phyloP scores from a whole-genome alignment of 371 early-diverging fungal genomes.

The Batkoa obscura region DNA sequence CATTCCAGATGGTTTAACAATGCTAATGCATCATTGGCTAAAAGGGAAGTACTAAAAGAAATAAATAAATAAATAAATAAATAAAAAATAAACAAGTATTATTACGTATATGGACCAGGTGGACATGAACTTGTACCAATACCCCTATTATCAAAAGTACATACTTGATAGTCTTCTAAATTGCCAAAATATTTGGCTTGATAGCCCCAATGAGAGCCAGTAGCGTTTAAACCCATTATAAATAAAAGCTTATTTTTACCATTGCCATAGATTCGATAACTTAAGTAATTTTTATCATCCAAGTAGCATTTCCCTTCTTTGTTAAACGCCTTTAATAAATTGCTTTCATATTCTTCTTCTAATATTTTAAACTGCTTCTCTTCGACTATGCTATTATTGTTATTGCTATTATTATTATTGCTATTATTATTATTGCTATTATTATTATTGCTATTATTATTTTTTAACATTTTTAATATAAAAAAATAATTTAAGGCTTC shows the following conservation, averaged over 20 bases:
- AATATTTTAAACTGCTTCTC: too few species aligned
- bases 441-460: too few species aligned
- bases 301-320: too few species aligned
- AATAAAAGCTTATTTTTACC: slow-evolving; percentile 37
- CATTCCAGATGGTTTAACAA: slow-evolving; percentile 43
- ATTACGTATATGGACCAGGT: slow-evolving; percentile 14
- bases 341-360: too few species aligned
- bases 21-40: slow-evolving; percentile 43
- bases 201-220: slow-evolving; percentile 3
- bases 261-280: slow-evolving; percentile 50
- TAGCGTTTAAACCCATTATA: slow-evolving; percentile 33
- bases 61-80: too few species aligned
- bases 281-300: slow-evolving; percentile 15
- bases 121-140: slow-evolving; percentile 24
- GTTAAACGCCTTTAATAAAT: too few species aligned
- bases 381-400: too few species aligned
- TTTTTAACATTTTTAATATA: too few species aligned
- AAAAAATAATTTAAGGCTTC: too few species aligned
- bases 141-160: slow-evolving; percentile 66
- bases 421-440: too few species aligned
- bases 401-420: too few species aligned
- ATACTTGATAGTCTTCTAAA: slow-evolving; percentile 37
- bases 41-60: slow-evolving; percentile 25
- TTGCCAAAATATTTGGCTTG: slow-evolving; percentile 33
- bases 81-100: too few species aligned